Percentiles rank a stretch among this genome's conserved stretches.
Conservation (phyloP, 805 yeast genomes). For the Kuraishia borneana region DNA sequence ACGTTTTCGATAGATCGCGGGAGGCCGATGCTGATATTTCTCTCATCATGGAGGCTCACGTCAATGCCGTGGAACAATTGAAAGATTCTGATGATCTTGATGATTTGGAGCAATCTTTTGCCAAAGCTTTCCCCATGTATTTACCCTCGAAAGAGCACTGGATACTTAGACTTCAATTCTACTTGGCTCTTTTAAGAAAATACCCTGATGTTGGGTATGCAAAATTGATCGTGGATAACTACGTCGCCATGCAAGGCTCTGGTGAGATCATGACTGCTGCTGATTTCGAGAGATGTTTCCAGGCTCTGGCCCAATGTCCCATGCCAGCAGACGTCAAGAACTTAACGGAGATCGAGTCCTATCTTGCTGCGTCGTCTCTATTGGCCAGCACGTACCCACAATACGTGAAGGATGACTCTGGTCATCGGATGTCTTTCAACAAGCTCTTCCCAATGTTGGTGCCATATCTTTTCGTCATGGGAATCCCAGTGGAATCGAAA, state of each 20-base stretch:
- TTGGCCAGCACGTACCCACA: background rate
- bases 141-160: background rate
- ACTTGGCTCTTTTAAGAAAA: background rate
- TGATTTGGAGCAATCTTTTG: background rate
- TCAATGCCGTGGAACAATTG: background rate
- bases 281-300: conserved; percentile 10
- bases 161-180: background rate
- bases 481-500: background rate
- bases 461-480: background rate
- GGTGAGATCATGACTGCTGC: conserved; percentile 13
- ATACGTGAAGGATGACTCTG: background rate
- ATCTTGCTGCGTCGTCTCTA: background rate
- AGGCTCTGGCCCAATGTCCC: conserved; percentile 2
- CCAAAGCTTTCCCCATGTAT: background rate
- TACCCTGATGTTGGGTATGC: background rate
- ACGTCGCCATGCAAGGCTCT: conserved; percentile 16
- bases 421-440: background rate
- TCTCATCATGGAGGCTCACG: background rate
- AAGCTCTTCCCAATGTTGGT: background rate
- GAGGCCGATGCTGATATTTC: conserved; percentile 6
- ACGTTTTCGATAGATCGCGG: conserved; percentile 4
- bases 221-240: conserved; percentile 10
- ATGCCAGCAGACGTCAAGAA: background rate
- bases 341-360: background rate
- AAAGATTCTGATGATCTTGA: background rate